Percentiles rank a stretch among this genome's conserved stretches.
phyloP scores from a whole-genome alignment of 345 rosid genomes.

The Anastatica hierochuntica region DNA sequence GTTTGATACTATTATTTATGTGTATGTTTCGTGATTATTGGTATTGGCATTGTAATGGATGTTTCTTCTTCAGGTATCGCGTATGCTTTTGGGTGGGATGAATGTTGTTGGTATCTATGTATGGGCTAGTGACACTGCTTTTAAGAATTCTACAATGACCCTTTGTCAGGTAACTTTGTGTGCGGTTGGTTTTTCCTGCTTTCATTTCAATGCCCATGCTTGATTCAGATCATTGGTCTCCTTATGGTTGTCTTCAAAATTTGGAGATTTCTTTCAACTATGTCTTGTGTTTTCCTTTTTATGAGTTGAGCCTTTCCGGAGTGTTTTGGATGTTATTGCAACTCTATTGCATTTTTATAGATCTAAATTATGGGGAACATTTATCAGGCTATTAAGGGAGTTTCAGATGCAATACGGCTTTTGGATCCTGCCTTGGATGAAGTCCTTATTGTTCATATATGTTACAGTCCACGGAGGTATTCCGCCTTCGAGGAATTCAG shows the following conservation, averaged over 20 bases:
- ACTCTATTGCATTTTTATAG: constrained; percentile 1
- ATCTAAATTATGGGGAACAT: background rate
- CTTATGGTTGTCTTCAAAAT: too few relatives aligned
- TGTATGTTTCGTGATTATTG: background rate
- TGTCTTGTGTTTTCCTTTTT: too few relatives aligned
- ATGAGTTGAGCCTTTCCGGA: too few relatives aligned
- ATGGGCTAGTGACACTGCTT: constrained; percentile 73
- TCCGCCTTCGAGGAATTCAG: background rate
- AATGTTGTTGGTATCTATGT: constrained; percentile 76
- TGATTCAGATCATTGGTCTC: too few relatives aligned
- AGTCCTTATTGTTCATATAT: constrained; percentile 67
- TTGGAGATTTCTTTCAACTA: too few relatives aligned
- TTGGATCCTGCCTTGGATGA: constrained; percentile 41
- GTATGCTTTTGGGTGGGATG: constrained; percentile 85
- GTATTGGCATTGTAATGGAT: constrained; percentile 2
- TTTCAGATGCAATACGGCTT: constrained; percentile 54
- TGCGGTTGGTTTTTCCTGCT: background rate
- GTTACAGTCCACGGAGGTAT: constrained; percentile 86
- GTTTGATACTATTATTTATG: constrained; percentile 25
- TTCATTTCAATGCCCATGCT: background rate
- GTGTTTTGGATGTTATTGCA: background rate
- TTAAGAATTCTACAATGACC: constrained; percentile 67
- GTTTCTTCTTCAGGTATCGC: constrained; percentile 45
- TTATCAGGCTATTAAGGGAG: constrained; percentile 59
- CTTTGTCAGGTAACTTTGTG: constrained; percentile 61